Conservation (phyloP, 108 stramenopile genomes). For the Craspedostauros australis region DNA sequence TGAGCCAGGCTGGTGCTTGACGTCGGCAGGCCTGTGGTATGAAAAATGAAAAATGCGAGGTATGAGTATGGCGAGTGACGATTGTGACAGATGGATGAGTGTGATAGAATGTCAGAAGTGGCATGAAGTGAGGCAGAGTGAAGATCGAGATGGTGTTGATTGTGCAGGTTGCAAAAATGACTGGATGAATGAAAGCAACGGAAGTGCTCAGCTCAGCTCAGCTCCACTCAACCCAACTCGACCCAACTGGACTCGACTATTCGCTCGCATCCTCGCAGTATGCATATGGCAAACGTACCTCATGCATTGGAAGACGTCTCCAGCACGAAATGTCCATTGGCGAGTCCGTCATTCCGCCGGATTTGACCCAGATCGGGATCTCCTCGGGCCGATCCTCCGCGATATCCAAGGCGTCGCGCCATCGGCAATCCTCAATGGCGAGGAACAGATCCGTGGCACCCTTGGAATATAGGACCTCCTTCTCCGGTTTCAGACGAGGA, state of each 20-base stretch:
- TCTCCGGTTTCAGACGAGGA: neutral
- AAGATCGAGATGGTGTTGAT: no score
- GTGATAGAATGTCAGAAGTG: neutral
- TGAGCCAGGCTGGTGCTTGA: constrained; percentile 61
- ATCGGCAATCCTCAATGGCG: constrained; percentile 42
- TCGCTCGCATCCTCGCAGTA: no score
- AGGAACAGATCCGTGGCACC: constrained; percentile 53
- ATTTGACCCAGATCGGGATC: constrained; percentile 42
- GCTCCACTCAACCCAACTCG: no score
- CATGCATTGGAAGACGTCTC: constrained; percentile 68
- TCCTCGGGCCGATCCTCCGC: constrained; percentile 27
- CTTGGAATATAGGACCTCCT: constrained; percentile 35
- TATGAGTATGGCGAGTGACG: neutral
- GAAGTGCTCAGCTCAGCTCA: no score
- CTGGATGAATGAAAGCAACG: no score
- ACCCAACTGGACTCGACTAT: no score
- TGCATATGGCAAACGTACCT: constrained; percentile 40
- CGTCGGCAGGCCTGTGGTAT: constrained; percentile 54
- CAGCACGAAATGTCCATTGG: constrained; percentile 44
- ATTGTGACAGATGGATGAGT: neutral
- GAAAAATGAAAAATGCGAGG: neutral
- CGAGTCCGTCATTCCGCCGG: constrained; percentile 39
- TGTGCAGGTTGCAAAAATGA: no score
- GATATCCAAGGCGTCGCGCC: constrained; percentile 42
- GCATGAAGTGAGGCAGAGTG: neutral